phyloP scores from a whole-genome alignment of 768 basidiomycete genomes.

The Crassisporium funariophilum region DNA sequence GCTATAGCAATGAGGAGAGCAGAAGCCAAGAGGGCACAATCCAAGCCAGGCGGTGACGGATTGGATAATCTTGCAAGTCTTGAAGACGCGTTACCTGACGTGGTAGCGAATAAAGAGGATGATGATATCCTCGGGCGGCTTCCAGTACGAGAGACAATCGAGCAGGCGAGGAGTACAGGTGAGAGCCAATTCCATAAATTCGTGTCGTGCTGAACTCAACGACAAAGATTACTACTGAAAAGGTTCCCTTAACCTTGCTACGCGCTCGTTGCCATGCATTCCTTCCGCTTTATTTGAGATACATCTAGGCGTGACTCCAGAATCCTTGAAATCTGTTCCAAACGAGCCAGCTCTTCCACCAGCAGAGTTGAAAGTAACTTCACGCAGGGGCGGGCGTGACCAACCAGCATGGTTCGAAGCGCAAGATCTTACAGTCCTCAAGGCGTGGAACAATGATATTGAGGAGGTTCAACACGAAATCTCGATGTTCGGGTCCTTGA shows the following conservation, averaged over 20 bases:
- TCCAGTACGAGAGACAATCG: slow-evolving; percentile 73
- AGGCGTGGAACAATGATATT: slow-evolving; percentile 82
- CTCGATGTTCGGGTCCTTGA: slow-evolving; percentile 81
- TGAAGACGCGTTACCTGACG: slow-evolving; percentile 50
- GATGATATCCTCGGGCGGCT: slow-evolving; percentile 65
- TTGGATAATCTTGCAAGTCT: slow-evolving; percentile 39
- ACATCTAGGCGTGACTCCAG: slow-evolving; percentile 75
- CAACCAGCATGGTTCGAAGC: slow-evolving; percentile 80
- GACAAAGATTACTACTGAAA: slow-evolving; percentile 41
- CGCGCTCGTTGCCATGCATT: slow-evolving; percentile 70
- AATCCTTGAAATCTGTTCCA: slow-evolving; percentile 63
- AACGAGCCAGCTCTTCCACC: slow-evolving; percentile 57
- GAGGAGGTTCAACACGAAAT: slow-evolving; percentile 80
- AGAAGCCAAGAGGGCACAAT: slow-evolving; percentile 67
- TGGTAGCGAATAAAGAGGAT: slow-evolving; percentile 35
- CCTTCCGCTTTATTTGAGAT: slow-evolving; percentile 81
- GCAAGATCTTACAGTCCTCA: slow-evolving; percentile 74
- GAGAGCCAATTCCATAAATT: slow-evolving; percentile 29
- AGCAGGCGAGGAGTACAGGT: slow-evolving; percentile 79
- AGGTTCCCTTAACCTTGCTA: slow-evolving; percentile 78
- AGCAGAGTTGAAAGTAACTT: slow-evolving; percentile 34
- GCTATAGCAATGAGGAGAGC: slow-evolving; percentile 80
- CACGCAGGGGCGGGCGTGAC: slow-evolving; percentile 43
- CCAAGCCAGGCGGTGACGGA: slow-evolving; percentile 22
- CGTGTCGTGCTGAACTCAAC: slow-evolving; percentile 47